A percentile compares a stretch with the other conserved stretches of the same genome.
Conservation (phyloP, 2,329 filamentous ascomycete species). For the Xylariales sp. region DNA sequence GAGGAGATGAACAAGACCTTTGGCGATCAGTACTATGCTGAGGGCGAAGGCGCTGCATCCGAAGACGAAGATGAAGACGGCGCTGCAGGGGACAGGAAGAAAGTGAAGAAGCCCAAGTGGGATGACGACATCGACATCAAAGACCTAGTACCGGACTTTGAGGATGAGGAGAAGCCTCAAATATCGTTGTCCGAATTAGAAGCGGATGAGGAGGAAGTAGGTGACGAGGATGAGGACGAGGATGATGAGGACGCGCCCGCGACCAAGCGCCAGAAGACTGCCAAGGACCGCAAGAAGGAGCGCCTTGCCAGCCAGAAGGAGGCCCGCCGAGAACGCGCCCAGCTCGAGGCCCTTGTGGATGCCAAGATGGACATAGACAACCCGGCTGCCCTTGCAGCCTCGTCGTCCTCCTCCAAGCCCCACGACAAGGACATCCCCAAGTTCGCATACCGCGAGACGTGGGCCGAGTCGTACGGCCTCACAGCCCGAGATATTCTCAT, state of each 20-base stretch:
- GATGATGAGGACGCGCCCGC: slow-evolving; percentile 38
- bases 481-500: slow-evolving; percentile 84
- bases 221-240: slow-evolving; percentile 30
- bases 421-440: slow-evolving; percentile 25
- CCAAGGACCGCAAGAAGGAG: slow-evolving; percentile 56
- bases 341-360: slow-evolving; percentile 84
- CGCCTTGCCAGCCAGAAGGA: slow-evolving; percentile 59
- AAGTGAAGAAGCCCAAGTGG: slow-evolving; percentile 81
- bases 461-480: slow-evolving; percentile 83
- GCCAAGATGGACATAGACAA: slow-evolving; percentile 71
- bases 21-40: slow-evolving; percentile 84
- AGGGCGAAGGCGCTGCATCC: slow-evolving; percentile 62
- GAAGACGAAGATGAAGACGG: slow-evolving; percentile 45
- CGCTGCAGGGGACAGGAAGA: slow-evolving; percentile 55
- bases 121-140: slow-evolving; percentile 98
- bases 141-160: slow-evolving; percentile 83
- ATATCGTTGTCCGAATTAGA: slow-evolving; percentile 53
- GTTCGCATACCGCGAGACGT: slow-evolving; percentile 95
- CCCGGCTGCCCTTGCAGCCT: slow-evolving; percentile 48
- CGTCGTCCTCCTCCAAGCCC: slow-evolving; percentile 13
- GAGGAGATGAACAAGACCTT: slow-evolving; percentile 84
- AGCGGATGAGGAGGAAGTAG: slow-evolving; percentile 32
- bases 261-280: slow-evolving; percentile 56
- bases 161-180: slow-evolving; percentile 56
- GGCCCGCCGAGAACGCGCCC: slow-evolving; percentile 74